Conservation (phyloP, 257 asterid species). For the Orobanche coerulescens region DNA sequence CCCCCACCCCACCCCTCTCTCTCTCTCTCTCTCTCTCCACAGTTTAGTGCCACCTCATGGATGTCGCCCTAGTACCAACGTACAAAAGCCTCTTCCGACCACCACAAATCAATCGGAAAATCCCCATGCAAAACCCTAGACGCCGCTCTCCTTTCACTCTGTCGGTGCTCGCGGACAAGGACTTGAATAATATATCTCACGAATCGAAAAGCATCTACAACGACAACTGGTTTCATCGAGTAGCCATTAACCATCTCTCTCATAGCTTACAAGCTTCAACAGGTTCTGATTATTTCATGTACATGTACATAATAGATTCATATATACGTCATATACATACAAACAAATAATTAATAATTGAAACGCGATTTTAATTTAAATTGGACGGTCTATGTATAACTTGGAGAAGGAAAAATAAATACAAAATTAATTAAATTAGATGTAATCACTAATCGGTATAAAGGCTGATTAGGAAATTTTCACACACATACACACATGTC, state of each 20-base stretch:
- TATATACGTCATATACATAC: neutral
- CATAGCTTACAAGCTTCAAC: conserved; percentile 44
- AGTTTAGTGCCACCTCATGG: conserved; percentile 29
- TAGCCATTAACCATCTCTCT: conserved; percentile 75
- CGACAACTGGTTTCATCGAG: conserved; percentile 61
- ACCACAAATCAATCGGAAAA: conserved; percentile 21
- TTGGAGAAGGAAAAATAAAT: neutral
- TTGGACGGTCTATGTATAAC: too few relatives aligned
- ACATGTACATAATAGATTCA: neutral
- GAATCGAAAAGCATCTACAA: conserved; percentile 33
- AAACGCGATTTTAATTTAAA: too few relatives aligned
- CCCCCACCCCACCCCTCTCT: too few relatives aligned
- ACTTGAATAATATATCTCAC: neutral
- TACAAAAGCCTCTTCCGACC: conserved; percentile 17
- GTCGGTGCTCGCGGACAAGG: conserved; percentile 28
- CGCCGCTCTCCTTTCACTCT: conserved; percentile 1
- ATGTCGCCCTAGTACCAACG: conserved; percentile 22
- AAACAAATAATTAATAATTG: neutral
- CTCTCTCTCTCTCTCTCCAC: neutral
- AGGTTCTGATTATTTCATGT: conserved; percentile 16
- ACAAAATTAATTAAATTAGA: too few relatives aligned
- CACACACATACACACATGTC: neutral
- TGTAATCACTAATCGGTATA: too few relatives aligned
- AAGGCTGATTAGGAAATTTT: neutral
- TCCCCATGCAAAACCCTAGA: conserved; percentile 26